Percentiles rank a stretch among this genome's conserved stretches.
These are phyloP conservation scores for Yamadazyma blattariae DNA, from an alignment of 1,139 yeast species.

Conservation along the genomic window DNA sequence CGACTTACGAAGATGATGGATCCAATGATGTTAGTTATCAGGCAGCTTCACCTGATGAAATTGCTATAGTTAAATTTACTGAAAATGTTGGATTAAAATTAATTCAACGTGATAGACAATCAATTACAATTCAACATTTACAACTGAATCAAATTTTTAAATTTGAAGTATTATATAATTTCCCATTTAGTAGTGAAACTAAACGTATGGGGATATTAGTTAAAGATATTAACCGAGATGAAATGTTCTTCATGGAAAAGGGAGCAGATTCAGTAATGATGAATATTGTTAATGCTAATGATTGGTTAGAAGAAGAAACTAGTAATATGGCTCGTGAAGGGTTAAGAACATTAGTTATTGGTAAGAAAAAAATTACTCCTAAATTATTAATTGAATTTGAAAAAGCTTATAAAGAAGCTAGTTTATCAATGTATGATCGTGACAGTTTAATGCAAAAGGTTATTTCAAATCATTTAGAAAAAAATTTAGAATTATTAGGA, in stretches of 20 bases:
- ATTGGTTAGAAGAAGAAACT: conserved; percentile 98
- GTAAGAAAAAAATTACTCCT: conserved; percentile 63
- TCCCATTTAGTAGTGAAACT: conserved; percentile 94
- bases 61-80: conserved; percentile 93
- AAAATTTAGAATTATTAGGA: conserved; percentile 82
- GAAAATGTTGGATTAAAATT: conserved; percentile 81
- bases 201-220: conserved; percentile 95
- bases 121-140: conserved; percentile 65
- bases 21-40: conserved; percentile 60
- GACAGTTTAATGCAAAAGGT: conserved; percentile 71
- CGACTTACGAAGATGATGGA: conserved; percentile 23
- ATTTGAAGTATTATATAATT: conserved; percentile 73
- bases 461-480: conserved; percentile 69
- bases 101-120: conserved; percentile 75
- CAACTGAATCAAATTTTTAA: conserved; percentile 51
- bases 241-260: conserved; percentile 80
- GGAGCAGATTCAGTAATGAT: conserved; percentile 98
- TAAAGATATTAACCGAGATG: conserved; percentile 58
- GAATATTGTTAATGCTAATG: conserved; percentile 77
- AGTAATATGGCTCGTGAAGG: conserved; percentile 99
- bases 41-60: conserved; percentile 98
- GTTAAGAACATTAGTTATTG: conserved; percentile 88
- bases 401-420: conserved; percentile 65
- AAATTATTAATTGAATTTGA: conserved; percentile 62
- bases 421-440: conserved; percentile 74